phyloP scores from a whole-genome alignment of 2,329 filamentous ascomycete species.

The Fusarium devonianum region DNA sequence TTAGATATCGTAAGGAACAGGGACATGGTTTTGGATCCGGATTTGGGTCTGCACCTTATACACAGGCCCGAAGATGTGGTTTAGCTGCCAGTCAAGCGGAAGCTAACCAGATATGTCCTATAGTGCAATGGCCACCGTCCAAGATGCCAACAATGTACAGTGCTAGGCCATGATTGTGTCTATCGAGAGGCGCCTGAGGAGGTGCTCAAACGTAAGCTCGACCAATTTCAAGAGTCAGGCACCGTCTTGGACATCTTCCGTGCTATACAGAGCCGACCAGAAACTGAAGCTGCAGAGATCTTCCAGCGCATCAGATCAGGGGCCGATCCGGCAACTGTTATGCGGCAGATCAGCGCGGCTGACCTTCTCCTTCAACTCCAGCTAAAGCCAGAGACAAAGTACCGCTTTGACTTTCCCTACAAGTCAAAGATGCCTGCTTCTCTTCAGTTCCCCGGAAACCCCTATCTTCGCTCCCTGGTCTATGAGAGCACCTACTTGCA shows the following conservation, averaged over 20 bases:
- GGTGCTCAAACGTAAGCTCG: slow-evolving; percentile 4
- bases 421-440: neutral
- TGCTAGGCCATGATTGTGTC: neutral
- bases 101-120: neutral
- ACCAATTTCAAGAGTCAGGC: neutral
- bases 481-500: slow-evolving; percentile 5
- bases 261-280: slow-evolving; percentile 16
- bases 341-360: slow-evolving; percentile 12
- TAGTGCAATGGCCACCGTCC: neutral
- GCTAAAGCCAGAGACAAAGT: neutral
- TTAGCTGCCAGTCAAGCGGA: neutral
- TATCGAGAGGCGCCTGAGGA: neutral
- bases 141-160: neutral
- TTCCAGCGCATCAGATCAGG: slow-evolving; percentile 14
- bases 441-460: neutral
- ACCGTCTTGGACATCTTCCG: slow-evolving; percentile 10
- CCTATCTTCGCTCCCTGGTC: slow-evolving; percentile 9
- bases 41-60: no score
- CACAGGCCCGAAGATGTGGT: no score
- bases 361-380: slow-evolving; percentile 4
- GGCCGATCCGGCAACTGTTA: slow-evolving; percentile 13
- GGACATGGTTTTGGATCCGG: neutral
- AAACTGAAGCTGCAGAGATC: slow-evolving; percentile 22
- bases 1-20: neutral
- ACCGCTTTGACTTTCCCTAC: slow-evolving; percentile 3